Evolutionary conservation across 768 basidiomycete genomes (phyloP).

Genomic region (Leucocoprinus birnbaumii): DNA sequence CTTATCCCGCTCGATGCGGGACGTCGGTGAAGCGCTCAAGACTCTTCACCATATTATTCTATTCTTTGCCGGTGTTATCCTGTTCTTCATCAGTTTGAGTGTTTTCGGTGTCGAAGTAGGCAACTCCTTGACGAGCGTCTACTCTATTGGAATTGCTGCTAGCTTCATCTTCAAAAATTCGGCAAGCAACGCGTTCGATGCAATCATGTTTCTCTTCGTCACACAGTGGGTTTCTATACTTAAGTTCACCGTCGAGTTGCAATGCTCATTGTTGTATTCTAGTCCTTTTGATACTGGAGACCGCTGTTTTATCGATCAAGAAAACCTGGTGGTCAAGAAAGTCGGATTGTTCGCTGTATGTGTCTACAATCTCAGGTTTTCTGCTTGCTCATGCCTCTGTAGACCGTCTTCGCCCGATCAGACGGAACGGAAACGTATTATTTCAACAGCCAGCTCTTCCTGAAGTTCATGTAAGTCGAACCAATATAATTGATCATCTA

Average conservation of each 20-base stretch:
- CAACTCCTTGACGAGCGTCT: slow-evolving; percentile 68
- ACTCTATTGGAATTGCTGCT: slow-evolving; percentile 67
- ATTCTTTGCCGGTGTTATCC: slow-evolving; percentile 55
- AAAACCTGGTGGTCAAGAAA: slow-evolving; percentile 74
- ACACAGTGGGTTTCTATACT: slow-evolving; percentile 58
- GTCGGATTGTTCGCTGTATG: slow-evolving; percentile 75
- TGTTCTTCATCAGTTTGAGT: slow-evolving; percentile 73
- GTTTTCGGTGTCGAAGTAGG: slow-evolving; percentile 68
- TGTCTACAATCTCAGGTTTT: slow-evolving; percentile 2
- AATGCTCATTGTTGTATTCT: slow-evolving; percentile 9
- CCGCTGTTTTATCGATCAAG: slow-evolving; percentile 71
- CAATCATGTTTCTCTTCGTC: slow-evolving; percentile 81
- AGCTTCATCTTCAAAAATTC: slow-evolving; percentile 82
- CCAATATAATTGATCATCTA: neutral
- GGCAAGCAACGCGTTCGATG: slow-evolving; percentile 71
- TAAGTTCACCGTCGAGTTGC: neutral
- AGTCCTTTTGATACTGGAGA: slow-evolving; percentile 84
- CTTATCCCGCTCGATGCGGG: slow-evolving; percentile 73
- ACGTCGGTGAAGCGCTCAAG: slow-evolving; percentile 64
- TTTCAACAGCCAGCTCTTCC: slow-evolving; percentile 75
- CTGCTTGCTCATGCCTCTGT: neutral
- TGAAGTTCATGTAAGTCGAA: slow-evolving; percentile 63
- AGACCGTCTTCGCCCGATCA: slow-evolving; percentile 68
- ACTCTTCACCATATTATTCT: slow-evolving; percentile 65
- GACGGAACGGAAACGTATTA: slow-evolving; percentile 83